phyloP scores from a whole-genome alignment of 1,284 basidiomycete genomes.

The Ustilago esculenta region DNA sequence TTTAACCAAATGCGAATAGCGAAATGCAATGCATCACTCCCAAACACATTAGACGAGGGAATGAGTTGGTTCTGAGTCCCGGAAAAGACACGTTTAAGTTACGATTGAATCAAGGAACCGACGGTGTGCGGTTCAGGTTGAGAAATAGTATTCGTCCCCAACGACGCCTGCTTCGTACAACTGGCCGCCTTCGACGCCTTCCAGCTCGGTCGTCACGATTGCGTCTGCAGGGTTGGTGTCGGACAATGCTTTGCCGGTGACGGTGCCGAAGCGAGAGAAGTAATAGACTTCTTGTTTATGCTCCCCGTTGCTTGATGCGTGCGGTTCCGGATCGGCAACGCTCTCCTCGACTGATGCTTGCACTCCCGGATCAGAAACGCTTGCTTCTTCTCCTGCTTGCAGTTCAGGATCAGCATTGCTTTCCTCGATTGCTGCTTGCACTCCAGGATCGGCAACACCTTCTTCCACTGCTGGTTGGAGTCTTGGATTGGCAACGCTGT shows the following conservation, averaged over 20 bases:
- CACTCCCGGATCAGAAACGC: too few species aligned
- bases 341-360: too few species aligned
- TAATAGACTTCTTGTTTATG: too few species aligned
- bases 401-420: slow-evolving; percentile 9
- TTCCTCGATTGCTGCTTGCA: not conserved
- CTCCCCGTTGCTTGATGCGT: too few species aligned
- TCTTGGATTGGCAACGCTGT: not conserved
- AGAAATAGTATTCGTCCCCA: slow-evolving; percentile 39
- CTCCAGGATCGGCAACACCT: not conserved
- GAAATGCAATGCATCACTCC: too few species aligned
- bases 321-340: too few species aligned
- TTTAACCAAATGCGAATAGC: too few species aligned
- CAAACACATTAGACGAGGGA: too few species aligned
- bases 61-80: too few species aligned
- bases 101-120: not conserved
- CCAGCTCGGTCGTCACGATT: not conserved
- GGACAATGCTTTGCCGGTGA: slow-evolving; percentile 13
- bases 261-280: slow-evolving; percentile 33
- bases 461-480: too few species aligned
- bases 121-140: slow-evolving; percentile 13
- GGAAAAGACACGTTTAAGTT: too few species aligned
- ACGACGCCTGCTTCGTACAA: slow-evolving; percentile 1
- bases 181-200: not conserved
- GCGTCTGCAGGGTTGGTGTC: not conserved
- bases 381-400: not conserved